A percentile compares a stretch with the other conserved stretches of the same genome.
These are phyloP conservation scores for Cyberlindnera meyerae DNA, from an alignment of 805 yeast genomes.

Conservation along the genomic window DNA sequence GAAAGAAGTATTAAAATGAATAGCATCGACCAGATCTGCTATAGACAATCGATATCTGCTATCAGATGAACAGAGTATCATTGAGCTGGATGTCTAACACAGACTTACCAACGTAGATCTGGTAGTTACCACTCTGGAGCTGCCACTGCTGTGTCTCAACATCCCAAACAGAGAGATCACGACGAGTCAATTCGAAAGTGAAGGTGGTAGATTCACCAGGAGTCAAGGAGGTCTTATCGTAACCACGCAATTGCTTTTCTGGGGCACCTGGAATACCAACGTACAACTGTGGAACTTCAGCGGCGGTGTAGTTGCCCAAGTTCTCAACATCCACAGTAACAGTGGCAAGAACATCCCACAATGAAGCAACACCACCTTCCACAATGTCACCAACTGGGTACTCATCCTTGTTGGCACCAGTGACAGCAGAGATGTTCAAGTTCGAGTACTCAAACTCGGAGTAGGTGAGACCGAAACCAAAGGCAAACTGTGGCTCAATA, in stretches of 20 bases:
- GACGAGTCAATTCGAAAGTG: constrained; percentile 7
- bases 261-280: constrained; percentile 38
- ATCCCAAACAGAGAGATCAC: constrained; percentile 9
- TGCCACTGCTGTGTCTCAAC: constrained; percentile 7
- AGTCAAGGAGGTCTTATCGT: constrained; percentile 39
- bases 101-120: constrained; percentile 38
- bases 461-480: too few relatives aligned
- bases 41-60: too few relatives aligned
- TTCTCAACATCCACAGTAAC: constrained; percentile 5
- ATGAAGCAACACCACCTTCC: constrained; percentile 6
- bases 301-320: constrained; percentile 39
- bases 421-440: too few relatives aligned
- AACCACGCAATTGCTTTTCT: constrained; percentile 45
- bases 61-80: constrained; percentile 4
- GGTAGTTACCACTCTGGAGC: constrained; percentile 27
- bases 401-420: too few relatives aligned
- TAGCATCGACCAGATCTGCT: too few relatives aligned
- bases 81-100: constrained; percentile 9
- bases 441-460: too few relatives aligned
- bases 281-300: constrained; percentile 48
- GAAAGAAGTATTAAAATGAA: too few relatives aligned
- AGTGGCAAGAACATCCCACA: constrained; percentile 8
- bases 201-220: constrained; percentile 34
- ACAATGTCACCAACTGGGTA: not conserved
- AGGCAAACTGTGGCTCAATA: too few relatives aligned